These are phyloP conservation scores for Protea cynaroides DNA, from an alignment of 164 flowering plant genomes.

Conservation along the genomic window DNA sequence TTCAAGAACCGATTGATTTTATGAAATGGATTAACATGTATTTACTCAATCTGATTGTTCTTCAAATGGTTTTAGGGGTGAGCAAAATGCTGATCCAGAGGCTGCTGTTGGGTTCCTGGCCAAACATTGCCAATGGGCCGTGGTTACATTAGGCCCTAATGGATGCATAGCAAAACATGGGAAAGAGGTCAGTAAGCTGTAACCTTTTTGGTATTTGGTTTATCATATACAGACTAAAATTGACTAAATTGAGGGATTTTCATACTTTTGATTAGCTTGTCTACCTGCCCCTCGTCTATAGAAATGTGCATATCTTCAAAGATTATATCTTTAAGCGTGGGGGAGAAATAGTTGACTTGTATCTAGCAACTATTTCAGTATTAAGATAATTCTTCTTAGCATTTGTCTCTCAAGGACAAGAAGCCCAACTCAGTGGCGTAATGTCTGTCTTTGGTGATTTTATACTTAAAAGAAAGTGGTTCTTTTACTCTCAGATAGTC, in stretches of 20 bases:
- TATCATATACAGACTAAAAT: not conserved
- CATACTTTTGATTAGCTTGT: not conserved
- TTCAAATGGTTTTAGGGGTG: slow-evolving; percentile 37
- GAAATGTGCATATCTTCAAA: not conserved
- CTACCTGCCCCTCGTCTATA: not conserved
- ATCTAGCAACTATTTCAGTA: not conserved
- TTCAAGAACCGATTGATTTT: too few species aligned
- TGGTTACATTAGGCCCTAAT: slow-evolving; percentile 74
- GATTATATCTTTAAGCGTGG: not conserved
- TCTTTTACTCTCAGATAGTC: slow-evolving; percentile 44
- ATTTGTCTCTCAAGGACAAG: not conserved
- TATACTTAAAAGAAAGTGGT: not conserved
- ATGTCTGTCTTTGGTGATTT: not conserved
- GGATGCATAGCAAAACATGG: slow-evolving; percentile 89
- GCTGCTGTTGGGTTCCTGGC: slow-evolving; percentile 68
- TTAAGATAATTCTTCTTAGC: not conserved
- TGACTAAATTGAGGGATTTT: not conserved
- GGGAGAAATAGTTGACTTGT: not conserved
- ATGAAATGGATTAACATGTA: not conserved
- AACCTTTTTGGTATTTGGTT: not conserved
- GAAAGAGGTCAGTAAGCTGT: slow-evolving; percentile 55
- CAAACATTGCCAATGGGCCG: slow-evolving; percentile 78
- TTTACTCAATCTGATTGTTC: slow-evolving; percentile 1
- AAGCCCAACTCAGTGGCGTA: not conserved
- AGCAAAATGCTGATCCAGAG: slow-evolving; percentile 48